Conservation (phyloP, 2,329 filamentous ascomycete species). For the Pseudocercospora ulei region DNA sequence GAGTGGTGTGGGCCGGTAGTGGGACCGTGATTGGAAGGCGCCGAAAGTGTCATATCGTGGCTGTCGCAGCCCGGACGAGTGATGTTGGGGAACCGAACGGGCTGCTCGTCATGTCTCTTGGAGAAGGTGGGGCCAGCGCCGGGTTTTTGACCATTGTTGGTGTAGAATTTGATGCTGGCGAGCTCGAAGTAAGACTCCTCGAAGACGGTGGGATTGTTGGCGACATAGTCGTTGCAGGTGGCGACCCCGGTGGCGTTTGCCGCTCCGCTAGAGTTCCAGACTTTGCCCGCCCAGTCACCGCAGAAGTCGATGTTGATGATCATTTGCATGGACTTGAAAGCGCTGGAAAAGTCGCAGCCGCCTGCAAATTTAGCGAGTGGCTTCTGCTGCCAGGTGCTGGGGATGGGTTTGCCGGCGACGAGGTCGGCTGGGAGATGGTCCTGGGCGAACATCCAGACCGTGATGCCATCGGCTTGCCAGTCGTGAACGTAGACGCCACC, state of each 20-base stretch:
- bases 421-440: conserved; percentile 56
- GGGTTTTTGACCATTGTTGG: conserved; percentile 13
- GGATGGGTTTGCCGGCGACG: conserved; percentile 50
- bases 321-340: conserved; percentile 65
- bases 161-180: conserved; percentile 57
- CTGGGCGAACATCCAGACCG: conserved; percentile 76
- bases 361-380: conserved; percentile 60
- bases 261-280: conserved; percentile 56
- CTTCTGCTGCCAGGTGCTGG: conserved; percentile 53
- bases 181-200: conserved; percentile 66
- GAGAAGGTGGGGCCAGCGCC: conserved; percentile 10
- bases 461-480: conserved; percentile 64
- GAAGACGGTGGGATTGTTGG: conserved; percentile 60
- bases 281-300: conserved; percentile 71
- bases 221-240: conserved; percentile 64
- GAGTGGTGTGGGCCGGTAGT: neutral
- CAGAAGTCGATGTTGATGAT: conserved; percentile 79
- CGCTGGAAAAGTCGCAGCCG: conserved; percentile 58
- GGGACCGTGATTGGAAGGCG: neutral
- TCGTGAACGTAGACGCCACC: conserved; percentile 43
- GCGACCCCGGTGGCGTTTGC: conserved; percentile 45
- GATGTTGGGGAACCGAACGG: neutral
- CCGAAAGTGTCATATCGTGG: neutral
- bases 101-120: neutral
- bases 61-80: neutral